Evolutionary conservation across 805 yeast species (phyloP).

Genomic region (Yarrowia alimentaria): DNA sequence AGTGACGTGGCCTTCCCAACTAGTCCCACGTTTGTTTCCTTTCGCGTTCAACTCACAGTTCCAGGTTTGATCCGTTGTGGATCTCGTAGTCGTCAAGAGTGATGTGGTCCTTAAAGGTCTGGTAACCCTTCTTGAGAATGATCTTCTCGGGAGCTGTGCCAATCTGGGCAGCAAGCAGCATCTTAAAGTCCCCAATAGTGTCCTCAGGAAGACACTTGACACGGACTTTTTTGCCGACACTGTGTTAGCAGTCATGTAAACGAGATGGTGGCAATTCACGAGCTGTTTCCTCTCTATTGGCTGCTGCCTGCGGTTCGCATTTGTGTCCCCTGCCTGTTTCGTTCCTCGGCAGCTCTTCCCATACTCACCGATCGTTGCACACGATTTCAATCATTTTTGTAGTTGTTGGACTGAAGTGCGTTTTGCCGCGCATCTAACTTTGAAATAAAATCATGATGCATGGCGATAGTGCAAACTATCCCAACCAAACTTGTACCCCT

Average conservation of each 20-base stretch:
- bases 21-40: too few species aligned
- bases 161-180: constrained; percentile 74
- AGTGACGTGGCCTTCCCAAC: too few species aligned
- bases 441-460: too few species aligned
- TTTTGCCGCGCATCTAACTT: neutral
- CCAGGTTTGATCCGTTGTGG: constrained; percentile 83
- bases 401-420: neutral
- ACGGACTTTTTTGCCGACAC: constrained; percentile 80
- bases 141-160: constrained; percentile 67
- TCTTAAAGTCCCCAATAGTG: constrained; percentile 85
- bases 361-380: constrained; percentile 62
- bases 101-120: constrained; percentile 82
- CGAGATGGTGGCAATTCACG: too few species aligned
- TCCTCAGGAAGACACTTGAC: constrained; percentile 89
- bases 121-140: constrained; percentile 79
- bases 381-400: constrained; percentile 62
- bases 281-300: too few species aligned
- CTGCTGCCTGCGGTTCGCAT: too few species aligned
- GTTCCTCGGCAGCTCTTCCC: neutral
- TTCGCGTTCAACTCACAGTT: constrained; percentile 54
- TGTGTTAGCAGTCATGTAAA: too few species aligned
- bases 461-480: too few species aligned
- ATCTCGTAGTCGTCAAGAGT: constrained; percentile 92
- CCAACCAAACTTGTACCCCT: too few species aligned
- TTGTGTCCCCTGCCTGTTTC: too few species aligned